Base-by-base conservation (phyloP, 2,329 filamentous ascomycete genomes). In the Didymella sp. region DNA sequence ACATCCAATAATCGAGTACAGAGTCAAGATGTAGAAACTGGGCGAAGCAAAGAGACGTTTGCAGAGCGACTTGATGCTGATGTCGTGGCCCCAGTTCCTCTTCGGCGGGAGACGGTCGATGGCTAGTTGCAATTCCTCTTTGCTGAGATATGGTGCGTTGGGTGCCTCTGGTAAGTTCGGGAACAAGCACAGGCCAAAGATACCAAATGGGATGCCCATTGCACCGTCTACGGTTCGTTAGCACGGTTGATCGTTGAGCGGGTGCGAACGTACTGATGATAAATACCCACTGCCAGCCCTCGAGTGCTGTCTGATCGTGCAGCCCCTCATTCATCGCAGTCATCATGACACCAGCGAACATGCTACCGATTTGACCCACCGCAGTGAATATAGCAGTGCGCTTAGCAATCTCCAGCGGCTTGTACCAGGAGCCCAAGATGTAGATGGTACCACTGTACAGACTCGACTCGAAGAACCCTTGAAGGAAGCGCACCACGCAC, bases 1-100 rank as follows among this genome's bases (percentile, higher is more conserved):
- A 31, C 70, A 73, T 19, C 67, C 69, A 27, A 76, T 62, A 13
- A 75, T 64, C 0, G 78, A 77, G 61, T 77, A 80, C 0, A 71
- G 49, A 48, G 76, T 76, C 6, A 78, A 66, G 8, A 80, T 68
- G 60, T 78, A 79, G 42, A 77, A 71, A 65, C 63, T 56, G 19
- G 64, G 67, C n/a, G 62, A 59, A 35, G 46, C 52, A 19, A 71
- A 59, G 13, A 71, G 46, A 4, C 69, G 64, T 44, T 64, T 68
- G 24, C 45, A 51, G 6, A 71, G 55, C 0, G 69, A 71, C 17
- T 62, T 60, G 37, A 70, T 41, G 28, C 58, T 62, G 50, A 71
- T 68, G 48, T 67, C 60, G 50, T 72, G 64, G 8, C 62, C 60
- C 59, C 68, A 68, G 13, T 63, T 58, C 37, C 59, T 65, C 45